phyloP scores from a whole-genome alignment of 2,329 filamentous ascomycete genomes.

The Bimuria novae-zelandiae region DNA sequence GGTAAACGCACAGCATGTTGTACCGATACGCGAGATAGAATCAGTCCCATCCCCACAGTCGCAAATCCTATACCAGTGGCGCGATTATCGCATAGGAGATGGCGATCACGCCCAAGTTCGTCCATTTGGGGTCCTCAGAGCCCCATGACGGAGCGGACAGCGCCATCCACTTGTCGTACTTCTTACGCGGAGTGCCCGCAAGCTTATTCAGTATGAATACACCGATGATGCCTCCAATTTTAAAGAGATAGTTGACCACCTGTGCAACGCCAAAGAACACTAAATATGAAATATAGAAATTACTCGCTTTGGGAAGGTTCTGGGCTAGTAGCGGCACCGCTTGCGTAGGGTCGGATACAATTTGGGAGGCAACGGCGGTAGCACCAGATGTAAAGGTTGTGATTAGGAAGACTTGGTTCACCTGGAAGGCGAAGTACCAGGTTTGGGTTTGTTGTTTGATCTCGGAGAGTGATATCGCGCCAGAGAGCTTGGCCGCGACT shows the following conservation, averaged over 20 bases:
- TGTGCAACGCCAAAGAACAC: constrained; percentile 73
- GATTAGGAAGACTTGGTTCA: constrained; percentile 92
- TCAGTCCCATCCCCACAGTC: constrained; percentile 2
- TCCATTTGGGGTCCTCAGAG: constrained; percentile 52
- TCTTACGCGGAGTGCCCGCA: constrained; percentile 52
- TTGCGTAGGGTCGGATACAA: constrained; percentile 64
- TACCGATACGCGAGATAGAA: constrained; percentile 5
- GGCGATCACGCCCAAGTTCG: constrained; percentile 50
- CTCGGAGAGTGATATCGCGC: constrained; percentile 47
- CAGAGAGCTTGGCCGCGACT: constrained; percentile 44
- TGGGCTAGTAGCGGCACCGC: constrained; percentile 69
- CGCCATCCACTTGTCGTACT: constrained; percentile 49
- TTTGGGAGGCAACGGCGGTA: constrained; percentile 58
- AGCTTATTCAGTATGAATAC: constrained; percentile 78
- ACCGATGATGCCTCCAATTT: constrained; percentile 79
- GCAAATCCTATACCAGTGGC: constrained; percentile 4
- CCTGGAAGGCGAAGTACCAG: constrained; percentile 87
- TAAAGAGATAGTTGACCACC: constrained; percentile 59
- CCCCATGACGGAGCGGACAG: constrained; percentile 52
- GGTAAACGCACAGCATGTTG: constrained; percentile 5
- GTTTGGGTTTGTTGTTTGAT: constrained; percentile 79
- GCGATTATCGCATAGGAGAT: constrained; percentile 7
- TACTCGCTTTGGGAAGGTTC: constrained; percentile 84
- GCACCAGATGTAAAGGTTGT: constrained; percentile 82
- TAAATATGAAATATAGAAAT: constrained; percentile 96